These are phyloP conservation scores for Paramecium biaurelia DNA, from an alignment of 73 alveolate genomes.

Conservation along the genomic window DNA sequence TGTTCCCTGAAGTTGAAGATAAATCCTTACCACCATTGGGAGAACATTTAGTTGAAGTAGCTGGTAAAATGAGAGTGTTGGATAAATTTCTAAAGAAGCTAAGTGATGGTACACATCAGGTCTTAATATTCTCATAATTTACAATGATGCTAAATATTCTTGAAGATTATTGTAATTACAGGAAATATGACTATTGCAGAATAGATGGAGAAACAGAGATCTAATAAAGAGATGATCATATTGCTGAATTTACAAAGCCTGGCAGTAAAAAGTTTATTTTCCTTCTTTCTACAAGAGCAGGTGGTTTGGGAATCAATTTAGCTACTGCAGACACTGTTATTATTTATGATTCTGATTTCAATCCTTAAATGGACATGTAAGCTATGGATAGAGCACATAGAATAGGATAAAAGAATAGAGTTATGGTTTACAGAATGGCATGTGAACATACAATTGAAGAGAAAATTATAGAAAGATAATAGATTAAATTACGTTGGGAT, in stretches of 20 bases:
- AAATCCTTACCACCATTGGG: conserved; percentile 74
- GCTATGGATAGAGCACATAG: conserved; percentile 99
- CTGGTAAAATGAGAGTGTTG: conserved; percentile 87
- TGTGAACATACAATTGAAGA: conserved; percentile 97
- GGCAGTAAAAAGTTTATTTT: conserved; percentile 86
- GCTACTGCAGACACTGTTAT: conserved; percentile 99
- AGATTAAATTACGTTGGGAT: conserved; percentile 94
- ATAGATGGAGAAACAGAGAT: conserved; percentile 91
- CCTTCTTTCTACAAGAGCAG: conserved; percentile 98
- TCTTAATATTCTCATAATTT: conserved; percentile 92
- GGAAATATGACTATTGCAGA: conserved; percentile 94
- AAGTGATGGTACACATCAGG: conserved; percentile 77
- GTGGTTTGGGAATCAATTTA: conserved; percentile 97
- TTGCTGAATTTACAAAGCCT: conserved; percentile 75
- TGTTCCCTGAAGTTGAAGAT: conserved; percentile 92
- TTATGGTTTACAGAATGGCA: conserved; percentile 88
- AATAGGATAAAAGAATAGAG: conserved; percentile 98
- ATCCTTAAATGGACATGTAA: conserved; percentile 98
- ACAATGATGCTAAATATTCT: conserved; percentile 96
- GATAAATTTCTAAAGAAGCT: conserved; percentile 85
- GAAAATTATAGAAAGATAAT: conserved; percentile 94
- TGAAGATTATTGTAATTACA: conserved; percentile 97
- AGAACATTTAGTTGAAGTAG: conserved; percentile 82
- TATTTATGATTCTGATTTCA: conserved; percentile 99
- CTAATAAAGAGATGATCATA: conserved; percentile 77